Evolutionary conservation across 768 basidiomycete species (phyloP).

Genomic region (Butyriboletus loyo): DNA sequence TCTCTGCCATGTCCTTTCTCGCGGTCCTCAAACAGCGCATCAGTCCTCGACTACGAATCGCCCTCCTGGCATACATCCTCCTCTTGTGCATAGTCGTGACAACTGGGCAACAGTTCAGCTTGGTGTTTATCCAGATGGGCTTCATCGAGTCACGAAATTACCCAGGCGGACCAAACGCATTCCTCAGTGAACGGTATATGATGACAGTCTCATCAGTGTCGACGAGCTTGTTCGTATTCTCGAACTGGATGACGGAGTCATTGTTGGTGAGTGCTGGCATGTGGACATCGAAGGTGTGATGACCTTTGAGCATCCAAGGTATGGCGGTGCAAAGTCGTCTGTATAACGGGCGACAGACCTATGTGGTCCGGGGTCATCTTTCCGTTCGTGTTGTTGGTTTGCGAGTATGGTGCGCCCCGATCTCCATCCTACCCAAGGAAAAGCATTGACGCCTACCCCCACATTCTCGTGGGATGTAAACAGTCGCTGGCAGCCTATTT

Average conservation of each 20-base stretch:
- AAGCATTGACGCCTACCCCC: neutral
- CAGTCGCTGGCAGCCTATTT: conserved; percentile 8
- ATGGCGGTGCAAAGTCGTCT: conserved; percentile 22
- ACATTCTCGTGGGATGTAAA: neutral
- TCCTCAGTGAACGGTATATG: neutral
- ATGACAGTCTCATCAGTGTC: conserved; percentile 3
- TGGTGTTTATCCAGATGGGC: conserved; percentile 16
- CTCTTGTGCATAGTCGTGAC: conserved; percentile 15
- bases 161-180: conserved; percentile 15
- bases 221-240: conserved; percentile 12
- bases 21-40: conserved; percentile 15
- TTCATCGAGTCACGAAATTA: conserved; percentile 10
- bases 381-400: conserved; percentile 2
- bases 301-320: conserved; percentile 11
- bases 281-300: neutral
- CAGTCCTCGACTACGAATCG: conserved; percentile 8
- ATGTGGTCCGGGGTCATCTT: conserved; percentile 9
- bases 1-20: conserved; percentile 18
- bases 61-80: conserved; percentile 12
- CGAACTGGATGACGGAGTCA: conserved; percentile 23
- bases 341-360: conserved; percentile 5
- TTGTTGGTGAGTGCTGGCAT: conserved; percentile 14
- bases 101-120: conserved; percentile 8
- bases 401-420: conserved; percentile 11
- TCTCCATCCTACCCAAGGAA: neutral